Conservation (phyloP, 257 asterid genomes). For the Ilex asprella region DNA sequence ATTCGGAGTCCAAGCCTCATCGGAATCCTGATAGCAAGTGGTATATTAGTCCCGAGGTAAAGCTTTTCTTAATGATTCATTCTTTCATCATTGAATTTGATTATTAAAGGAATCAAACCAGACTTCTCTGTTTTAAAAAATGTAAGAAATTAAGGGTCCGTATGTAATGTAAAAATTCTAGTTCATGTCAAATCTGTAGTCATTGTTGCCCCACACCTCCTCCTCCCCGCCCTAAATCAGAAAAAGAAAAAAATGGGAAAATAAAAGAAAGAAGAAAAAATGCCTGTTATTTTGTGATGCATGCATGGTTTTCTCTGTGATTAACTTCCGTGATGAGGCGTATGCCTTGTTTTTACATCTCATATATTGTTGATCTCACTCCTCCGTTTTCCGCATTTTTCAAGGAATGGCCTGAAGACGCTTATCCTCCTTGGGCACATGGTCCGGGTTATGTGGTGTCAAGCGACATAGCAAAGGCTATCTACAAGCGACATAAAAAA, state of each 20-base stretch:
- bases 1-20: slow-evolving; percentile 82
- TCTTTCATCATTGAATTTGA: too few species aligned
- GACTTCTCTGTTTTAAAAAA: too few species aligned
- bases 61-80: slow-evolving; percentile 7
- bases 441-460: slow-evolving; percentile 95
- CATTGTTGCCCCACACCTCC: too few species aligned
- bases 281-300: neutral
- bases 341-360: neutral
- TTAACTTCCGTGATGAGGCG: neutral
- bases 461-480: slow-evolving; percentile 63
- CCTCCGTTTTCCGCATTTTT: slow-evolving; percentile 5
- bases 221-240: too few species aligned
- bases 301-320: neutral
- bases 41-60: slow-evolving; percentile 89
- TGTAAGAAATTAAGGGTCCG: too few species aligned
- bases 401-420: slow-evolving; percentile 86
- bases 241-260: too few species aligned
- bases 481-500: slow-evolving; percentile 53
- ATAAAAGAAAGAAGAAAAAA: too few species aligned
- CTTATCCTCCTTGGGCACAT: slow-evolving; percentile 91
- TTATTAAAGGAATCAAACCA: neutral
- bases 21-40: slow-evolving; percentile 88
- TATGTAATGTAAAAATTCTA: too few species aligned
- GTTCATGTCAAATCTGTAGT: too few species aligned
- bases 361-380: slow-evolving; percentile 12